These are phyloP conservation scores for Colletotrichum sublineola DNA, from an alignment of 2,329 filamentous ascomycete species.

Conservation along the genomic window DNA sequence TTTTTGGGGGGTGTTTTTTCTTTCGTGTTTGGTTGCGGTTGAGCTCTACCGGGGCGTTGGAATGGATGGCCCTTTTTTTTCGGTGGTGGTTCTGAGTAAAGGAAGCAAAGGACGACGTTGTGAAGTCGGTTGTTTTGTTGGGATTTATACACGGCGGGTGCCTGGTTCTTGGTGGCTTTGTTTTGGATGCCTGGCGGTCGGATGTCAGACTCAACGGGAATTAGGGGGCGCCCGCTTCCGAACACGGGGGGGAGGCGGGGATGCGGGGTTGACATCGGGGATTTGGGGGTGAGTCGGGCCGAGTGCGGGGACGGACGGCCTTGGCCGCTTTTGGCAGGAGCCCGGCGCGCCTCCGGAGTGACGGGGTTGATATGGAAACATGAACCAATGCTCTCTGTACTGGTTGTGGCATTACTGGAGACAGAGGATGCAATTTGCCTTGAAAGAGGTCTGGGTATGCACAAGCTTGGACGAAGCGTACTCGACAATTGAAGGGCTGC, in stretches of 20 bases:
- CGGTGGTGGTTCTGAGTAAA: not conserved
- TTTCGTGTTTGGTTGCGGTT: not conserved
- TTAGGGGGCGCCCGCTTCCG: slow-evolving; percentile 9
- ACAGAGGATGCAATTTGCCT: not conserved
- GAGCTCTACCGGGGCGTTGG: not conserved
- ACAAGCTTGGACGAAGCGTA: not conserved
- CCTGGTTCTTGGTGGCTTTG: slow-evolving; percentile 5
- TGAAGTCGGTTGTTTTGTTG: not conserved
- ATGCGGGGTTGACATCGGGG: not conserved
- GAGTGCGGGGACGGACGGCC: slow-evolving; percentile 9
- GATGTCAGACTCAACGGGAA: slow-evolving; percentile 27
- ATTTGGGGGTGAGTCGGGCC: not conserved
- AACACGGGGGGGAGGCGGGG: slow-evolving; percentile 4
- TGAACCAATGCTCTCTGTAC: not conserved
- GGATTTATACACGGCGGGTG: slow-evolving; percentile 2
- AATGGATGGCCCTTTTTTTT: not conserved
- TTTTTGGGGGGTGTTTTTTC: slow-evolving; percentile 5
- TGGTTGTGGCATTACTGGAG: not conserved
- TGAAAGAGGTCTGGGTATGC: too few species aligned
- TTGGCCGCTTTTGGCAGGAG: not conserved
- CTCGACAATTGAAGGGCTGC: not conserved
- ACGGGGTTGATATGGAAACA: not conserved
- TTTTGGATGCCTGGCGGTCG: slow-evolving; percentile 10
- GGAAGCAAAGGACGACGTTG: too few species aligned
- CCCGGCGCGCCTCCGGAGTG: not conserved